Base-by-base conservation (phyloP, 306 rosid genomes). In the Castanea sativa region DNA sequence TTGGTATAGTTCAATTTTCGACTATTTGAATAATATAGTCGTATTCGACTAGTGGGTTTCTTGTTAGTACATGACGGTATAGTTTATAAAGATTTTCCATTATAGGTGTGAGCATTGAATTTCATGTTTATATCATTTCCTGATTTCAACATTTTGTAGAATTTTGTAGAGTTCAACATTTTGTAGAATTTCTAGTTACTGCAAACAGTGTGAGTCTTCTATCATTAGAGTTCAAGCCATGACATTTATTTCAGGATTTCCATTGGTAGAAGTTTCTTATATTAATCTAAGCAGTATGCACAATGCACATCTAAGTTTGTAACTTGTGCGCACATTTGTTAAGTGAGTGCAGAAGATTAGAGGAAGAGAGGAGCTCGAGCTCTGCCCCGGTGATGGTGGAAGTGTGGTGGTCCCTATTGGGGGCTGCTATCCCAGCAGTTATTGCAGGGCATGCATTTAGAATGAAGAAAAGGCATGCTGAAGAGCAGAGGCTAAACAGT, bases 401-500 rank as follows among this genome's bases (percentile, higher is more conserved):
- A 76, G 90, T 83, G 53, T 94, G 98, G 98, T 94, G 98, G 98
- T 88, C 98, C 43, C 87, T 91, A 19, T 75, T 91, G 78, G 92
- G 92, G 75, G 97, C 95, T 23, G 97, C 92, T 29, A 85, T 92
- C 72, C 97, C 99, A 1, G 95, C 95, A 4, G 78, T 92, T 23
- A 86, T 90, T 49, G 97, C 97, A 11, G 99, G 97, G 75, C 92
- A 94, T 76, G 97, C 94, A 45, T 86, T 87, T 69, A 78, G 92
- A 63, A 51, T 87, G 85, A 91, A 91, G 91, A 91, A 89, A 74
- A 87, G 76, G 86, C 86, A 43, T 0, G 89, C 90, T 0, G 97
- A 91, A 84, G 99, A 91, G 78, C 86, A 91, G 83, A 88, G 86
- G 73, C 27, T 92, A 80, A 85, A 82, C 89, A 88, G 86, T 19